Base-by-base conservation (phyloP, 495 filamentous ascomycete genomes). In the Delitschia confertaspora region DNA sequence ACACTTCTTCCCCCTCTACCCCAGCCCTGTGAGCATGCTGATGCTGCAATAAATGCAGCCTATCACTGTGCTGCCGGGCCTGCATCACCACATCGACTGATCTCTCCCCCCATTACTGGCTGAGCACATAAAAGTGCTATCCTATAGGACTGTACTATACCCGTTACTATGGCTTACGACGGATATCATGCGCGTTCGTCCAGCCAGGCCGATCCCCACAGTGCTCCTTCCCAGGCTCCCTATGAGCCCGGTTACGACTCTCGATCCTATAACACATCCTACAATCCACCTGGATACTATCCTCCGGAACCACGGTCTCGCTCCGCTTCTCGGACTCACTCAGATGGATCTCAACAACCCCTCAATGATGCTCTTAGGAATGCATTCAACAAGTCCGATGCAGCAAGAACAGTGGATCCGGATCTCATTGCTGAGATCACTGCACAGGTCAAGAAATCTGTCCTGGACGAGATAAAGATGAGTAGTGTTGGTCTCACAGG, bases 381-480 rank as follows among this genome's bases (percentile, higher is more conserved):
- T 36, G 62, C 62, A n/a, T 61, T 64, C 48, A 50, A 63, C 41
- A 54, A 60, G 8, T 59, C 60, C 6, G 52, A 58, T 18, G 47
- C 55, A 21, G 53, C 60, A n/a, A 58, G 56, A 7, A 43, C 58
- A 14, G 46, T 66, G 3, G 54, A 62, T 33, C 61, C 61, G 10
- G 60, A 55, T 10, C 40, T 64, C 23, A 56, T 66, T 20, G 48
- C 56, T 4, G 60, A 64, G 34, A 62, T 66, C 39, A 62, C 60
- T 2, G 60, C 54, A 31, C 46, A 60, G 39, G 52, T 60, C 17
- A 57, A 46, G 24, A 49, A 37, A 22, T 55, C 64, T 30, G 62
- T 66, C 6, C 52, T 65, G 30, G 47, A 57, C 23, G 57, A 52
- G 33, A 48, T 63, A 36, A 57, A 54, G 25, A 20, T 35, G 24